Percentiles rank a stretch among this genome's conserved stretches.
Conservation (phyloP, 345 rosid genomes). For the Iberis pinnata region DNA sequence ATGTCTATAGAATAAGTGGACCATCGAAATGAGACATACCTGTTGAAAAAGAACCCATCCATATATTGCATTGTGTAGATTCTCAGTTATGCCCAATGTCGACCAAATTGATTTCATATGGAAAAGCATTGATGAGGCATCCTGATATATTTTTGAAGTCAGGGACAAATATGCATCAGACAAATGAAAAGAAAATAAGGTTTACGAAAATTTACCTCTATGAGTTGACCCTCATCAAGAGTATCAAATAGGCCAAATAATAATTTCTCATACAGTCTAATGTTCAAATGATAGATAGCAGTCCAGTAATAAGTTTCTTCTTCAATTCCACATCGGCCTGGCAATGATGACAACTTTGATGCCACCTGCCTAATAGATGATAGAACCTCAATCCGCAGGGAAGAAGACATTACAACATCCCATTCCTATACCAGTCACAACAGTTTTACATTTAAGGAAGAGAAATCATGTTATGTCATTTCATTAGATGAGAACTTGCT, state of each 20-base stretch:
- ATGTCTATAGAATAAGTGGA: conserved; percentile 8
- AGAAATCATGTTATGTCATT: conserved; percentile 6
- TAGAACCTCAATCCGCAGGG: conserved; percentile 66
- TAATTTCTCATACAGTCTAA: conserved; percentile 73
- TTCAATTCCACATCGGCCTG: conserved; percentile 53
- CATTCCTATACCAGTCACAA: conserved; percentile 53
- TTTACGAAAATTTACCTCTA: conserved; percentile 50
- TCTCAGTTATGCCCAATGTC: conserved; percentile 80
- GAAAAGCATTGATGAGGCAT: conserved; percentile 52
- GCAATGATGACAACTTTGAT: conserved; percentile 50
- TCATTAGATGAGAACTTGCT: conserved; percentile 1
- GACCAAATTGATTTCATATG: conserved; percentile 72
- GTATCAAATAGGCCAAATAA: conserved; percentile 67
- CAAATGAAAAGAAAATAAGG: conserved; percentile 15
- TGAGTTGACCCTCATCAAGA: conserved; percentile 89
- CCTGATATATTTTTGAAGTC: conserved; percentile 39
- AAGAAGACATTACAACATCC: conserved; percentile 63
- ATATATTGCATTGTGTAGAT: conserved; percentile 66
- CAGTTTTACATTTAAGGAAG: conserved; percentile 12
- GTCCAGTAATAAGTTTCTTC: conserved; percentile 80
- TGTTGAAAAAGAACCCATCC: conserved; percentile 84
- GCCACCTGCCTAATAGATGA: conserved; percentile 63
- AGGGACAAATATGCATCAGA: conserved; percentile 9
- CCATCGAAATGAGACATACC: conserved; percentile 41
- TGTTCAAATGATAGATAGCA: conserved; percentile 68